Base-by-base conservation (phyloP, 192 early-diverging fungal genomes). In the Polychytrium aggregatum region DNA sequence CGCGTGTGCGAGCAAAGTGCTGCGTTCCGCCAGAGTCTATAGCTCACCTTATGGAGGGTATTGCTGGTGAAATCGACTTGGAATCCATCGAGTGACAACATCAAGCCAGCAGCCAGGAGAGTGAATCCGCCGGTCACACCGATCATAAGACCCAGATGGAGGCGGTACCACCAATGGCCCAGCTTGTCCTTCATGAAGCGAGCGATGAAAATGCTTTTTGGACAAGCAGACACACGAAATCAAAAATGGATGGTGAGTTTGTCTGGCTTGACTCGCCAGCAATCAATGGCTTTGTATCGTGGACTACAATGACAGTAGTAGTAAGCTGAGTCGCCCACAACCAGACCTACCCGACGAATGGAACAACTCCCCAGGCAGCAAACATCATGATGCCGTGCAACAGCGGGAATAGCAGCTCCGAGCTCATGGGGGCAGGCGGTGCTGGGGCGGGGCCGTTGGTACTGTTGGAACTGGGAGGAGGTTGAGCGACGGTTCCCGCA, bases 301-400 rank as follows among this genome's bases (percentile, higher is more conserved):
- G n/a, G 30, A 67, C 25, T 40, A 58, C 48, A 17, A 61, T 58
- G 9, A 60, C 13, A 24, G 52, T 33, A 13, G 61, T 43, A 0
- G 52, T 40, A 2, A 39, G 47, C 0, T 31, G 17, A 21, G 62
- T 46, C 17, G 46, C 25, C 10, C 27, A 36, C 14, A 20, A 26
- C 20, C 41, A 47, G 22, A 22, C 45, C 13, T 22, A 5, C 30
- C 53, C 72, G 37, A 64, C 27, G 20, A 60, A 52, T 8, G 66
- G 59, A 3, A 54, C 5, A 4, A 72, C 44, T 7, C 39, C 43
- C 70, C 70, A 76, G 7, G 67, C 74, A 31, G 67, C 30, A 41
- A 59, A 53, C 69, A 76, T 72, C 22, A 76, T 20, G 18, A 44
- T 20, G 2, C 70, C 74, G 53, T 76, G 74, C 6, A 33, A 16